Evolutionary conservation across 73 alveolate species (phyloP), one percentile per base, ranked within the genome.

Genomic region (Paramecium tetraurelia): DNA sequence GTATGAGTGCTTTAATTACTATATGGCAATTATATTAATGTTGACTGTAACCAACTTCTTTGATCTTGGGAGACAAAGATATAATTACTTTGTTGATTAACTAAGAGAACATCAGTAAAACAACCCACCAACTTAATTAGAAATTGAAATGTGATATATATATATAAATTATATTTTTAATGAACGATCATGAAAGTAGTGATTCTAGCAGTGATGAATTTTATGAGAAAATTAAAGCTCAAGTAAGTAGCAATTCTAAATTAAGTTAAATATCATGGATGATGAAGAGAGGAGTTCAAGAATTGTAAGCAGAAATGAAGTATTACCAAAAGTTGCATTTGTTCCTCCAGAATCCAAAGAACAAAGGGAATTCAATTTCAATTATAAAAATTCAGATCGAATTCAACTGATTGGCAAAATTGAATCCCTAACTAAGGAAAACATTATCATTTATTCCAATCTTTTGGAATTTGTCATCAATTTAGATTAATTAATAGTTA

Each of bases 281-380:
- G 90, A 80, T 22, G 90, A 80, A 46, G 70, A 80, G 3, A 80
- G 20, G 77, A 80, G 72, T 80, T 80, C 70, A 40, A n/a, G 90
- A 24, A 80, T 80, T 43, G 16, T 80, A 9, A 80, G 90, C 57
- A 80, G 46, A 80, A 14, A 80, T 80, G 90, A 80, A 14, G 24
- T 44, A 1, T 11, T 80, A 16, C 59, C 59, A 12, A 35, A 41
- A 63, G 84, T 63, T 31, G 27, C 27, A 63, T 63, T 63, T 31
- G 18, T 21, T 33, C 35, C 57, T 12, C 86, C 86, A 36, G 90
- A 80, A 80, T 3, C 90, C 2, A 41, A 22, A 44, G 90, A 80
- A 80, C 48, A 80, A 16, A 33, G 90, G 20, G 70, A 80, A 46
- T 22, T 80, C 35, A 80, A 48, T 12, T 80, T 80, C 48, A 80